These are phyloP conservation scores for Tremellales sp. DNA, from an alignment of 1,284 basidiomycete species.

Conservation along the genomic window DNA sequence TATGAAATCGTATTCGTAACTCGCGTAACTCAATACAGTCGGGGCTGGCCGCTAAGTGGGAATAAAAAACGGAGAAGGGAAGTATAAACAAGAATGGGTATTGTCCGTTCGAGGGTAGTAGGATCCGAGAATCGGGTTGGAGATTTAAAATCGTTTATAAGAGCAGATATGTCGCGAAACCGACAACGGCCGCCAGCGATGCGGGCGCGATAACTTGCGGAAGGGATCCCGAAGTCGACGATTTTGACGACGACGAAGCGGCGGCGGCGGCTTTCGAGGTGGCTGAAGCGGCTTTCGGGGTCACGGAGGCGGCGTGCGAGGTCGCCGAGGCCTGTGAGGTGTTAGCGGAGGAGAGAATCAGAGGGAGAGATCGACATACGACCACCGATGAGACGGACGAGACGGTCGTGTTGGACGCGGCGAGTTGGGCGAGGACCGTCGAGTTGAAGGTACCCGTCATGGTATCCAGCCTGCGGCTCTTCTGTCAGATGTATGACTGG, in stretches of 20 bases:
- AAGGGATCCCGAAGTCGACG: slow-evolving; percentile 10
- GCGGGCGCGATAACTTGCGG: slow-evolving; percentile 16
- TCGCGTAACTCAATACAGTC: no score
- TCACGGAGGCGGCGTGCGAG: slow-evolving; percentile 8
- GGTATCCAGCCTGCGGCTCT: slow-evolving; percentile 25
- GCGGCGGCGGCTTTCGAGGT: slow-evolving; percentile 6
- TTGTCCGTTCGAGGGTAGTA: no score
- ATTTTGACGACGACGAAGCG: slow-evolving; percentile 6
- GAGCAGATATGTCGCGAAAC: no score
- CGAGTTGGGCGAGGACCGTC: slow-evolving; percentile 31
- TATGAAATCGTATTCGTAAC: no score
- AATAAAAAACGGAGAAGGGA: no score
- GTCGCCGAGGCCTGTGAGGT: background rate
- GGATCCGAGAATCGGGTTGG: no score
- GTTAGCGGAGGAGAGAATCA: background rate
- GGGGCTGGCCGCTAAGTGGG: no score
- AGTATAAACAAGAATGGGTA: no score
- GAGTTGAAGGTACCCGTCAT: slow-evolving; percentile 47
- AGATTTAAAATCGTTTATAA: no score
- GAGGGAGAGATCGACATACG: slow-evolving; percentile 4
- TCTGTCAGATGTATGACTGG: background rate
- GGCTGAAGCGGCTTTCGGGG: slow-evolving; percentile 7
- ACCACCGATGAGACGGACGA: slow-evolving; percentile 4
- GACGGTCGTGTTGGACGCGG: slow-evolving; percentile 10
- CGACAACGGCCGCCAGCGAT: slow-evolving; percentile 18